phyloP scores from a whole-genome alignment of 2,329 filamentous ascomycete genomes.

The Tolypocladium ovalisporum region DNA sequence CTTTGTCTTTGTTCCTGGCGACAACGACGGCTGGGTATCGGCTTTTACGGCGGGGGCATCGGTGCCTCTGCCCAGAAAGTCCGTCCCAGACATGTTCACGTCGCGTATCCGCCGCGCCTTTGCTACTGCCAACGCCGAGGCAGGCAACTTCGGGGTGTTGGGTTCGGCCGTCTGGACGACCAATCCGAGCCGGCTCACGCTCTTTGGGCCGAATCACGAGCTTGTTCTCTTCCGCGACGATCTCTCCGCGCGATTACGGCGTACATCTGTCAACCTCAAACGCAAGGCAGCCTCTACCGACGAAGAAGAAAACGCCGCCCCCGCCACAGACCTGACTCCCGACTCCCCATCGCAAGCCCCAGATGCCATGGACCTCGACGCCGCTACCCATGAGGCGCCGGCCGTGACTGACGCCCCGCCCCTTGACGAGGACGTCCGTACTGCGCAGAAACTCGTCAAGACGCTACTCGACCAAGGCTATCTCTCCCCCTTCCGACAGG shows the following conservation, averaged over 20 bases:
- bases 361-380: constrained; percentile 31
- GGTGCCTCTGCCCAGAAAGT: constrained; percentile 55
- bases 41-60: constrained; percentile 70
- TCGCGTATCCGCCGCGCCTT: constrained; percentile 75
- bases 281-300: constrained; percentile 22
- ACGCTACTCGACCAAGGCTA: constrained; percentile 86
- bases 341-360: constrained; percentile 5
- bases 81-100: constrained; percentile 82
- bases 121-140: constrained; percentile 63
- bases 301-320: constrained; percentile 12
- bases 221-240: constrained; percentile 83
- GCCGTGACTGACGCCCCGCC: constrained; percentile 6
- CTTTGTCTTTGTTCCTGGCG: constrained; percentile 88
- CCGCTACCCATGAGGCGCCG: constrained; percentile 10
- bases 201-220: constrained; percentile 85
- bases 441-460: constrained; percentile 72
- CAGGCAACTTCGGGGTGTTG: constrained; percentile 31
- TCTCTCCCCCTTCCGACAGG: constrained; percentile 75
- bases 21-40: constrained; percentile 95
- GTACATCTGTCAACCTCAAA: constrained; percentile 64
- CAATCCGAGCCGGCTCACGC: constrained; percentile 70
- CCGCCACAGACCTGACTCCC: constrained; percentile 5
- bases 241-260: constrained; percentile 65
- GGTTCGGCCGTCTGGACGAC: constrained; percentile 71
- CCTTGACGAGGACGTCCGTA: constrained; percentile 36